Conservation (phyloP, 495 filamentous ascomycete genomes). For the Pseudomonodictys pantanalensis region DNA sequence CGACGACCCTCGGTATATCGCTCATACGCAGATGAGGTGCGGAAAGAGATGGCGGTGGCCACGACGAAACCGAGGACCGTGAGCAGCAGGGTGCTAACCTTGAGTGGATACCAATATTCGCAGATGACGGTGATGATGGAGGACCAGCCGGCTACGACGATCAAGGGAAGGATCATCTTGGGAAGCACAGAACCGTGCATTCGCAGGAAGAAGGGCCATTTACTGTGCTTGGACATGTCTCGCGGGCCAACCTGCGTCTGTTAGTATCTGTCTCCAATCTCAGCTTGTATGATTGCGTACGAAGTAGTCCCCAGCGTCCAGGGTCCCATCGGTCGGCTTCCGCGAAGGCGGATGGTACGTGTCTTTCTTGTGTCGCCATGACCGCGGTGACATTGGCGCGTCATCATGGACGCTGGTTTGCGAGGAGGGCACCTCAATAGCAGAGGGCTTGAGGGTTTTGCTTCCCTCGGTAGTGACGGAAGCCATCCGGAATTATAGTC, state of each 20-base stretch:
- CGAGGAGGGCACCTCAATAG: constrained; percentile 15
- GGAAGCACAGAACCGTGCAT: constrained; percentile 36
- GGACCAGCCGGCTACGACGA: constrained; percentile 66
- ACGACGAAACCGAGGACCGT: constrained; percentile 91
- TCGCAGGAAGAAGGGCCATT: constrained; percentile 37
- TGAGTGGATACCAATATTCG: constrained; percentile 48
- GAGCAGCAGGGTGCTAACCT: constrained; percentile 67
- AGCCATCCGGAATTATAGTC: not conserved
- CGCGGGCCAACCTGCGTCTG: constrained; percentile 24
- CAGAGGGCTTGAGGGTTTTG: constrained; percentile 22
- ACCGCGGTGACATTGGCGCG: constrained; percentile 16
- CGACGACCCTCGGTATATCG: constrained; percentile 71
- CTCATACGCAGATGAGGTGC: constrained; percentile 83
- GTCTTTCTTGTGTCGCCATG: constrained; percentile 11
- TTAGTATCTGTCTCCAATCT: not conserved
- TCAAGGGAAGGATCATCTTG: constrained; percentile 62
- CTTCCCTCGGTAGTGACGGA: constrained; percentile 17
- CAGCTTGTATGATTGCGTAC: not conserved
- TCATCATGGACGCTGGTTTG: not conserved
- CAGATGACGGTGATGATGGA: constrained; percentile 65
- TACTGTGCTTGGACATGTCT: constrained; percentile 30
- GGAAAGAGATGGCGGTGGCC: constrained; percentile 78
- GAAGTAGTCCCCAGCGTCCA: constrained; percentile 34
- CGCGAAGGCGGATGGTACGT: constrained; percentile 1
- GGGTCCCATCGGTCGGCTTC: constrained; percentile 5